Conservation (phyloP, 208 protist genomes). For the Porcisia hertigi region DNA sequence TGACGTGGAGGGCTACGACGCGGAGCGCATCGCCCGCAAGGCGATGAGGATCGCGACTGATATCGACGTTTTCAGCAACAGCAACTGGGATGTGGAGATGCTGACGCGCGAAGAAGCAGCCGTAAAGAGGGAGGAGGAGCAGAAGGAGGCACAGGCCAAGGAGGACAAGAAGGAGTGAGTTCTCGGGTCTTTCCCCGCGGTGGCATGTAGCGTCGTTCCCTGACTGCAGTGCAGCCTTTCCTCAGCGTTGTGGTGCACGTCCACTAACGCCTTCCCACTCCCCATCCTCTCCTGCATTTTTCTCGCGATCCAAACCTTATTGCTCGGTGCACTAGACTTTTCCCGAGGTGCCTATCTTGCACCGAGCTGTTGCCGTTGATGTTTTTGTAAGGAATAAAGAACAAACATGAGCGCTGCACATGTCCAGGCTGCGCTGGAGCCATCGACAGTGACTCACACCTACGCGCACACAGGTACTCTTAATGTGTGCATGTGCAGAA, state of each 20-base stretch:
- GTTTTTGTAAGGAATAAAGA: neutral
- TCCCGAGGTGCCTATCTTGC: neutral
- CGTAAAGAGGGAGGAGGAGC: conserved; percentile 32
- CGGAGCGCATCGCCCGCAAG: conserved; percentile 91
- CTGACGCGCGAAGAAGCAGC: conserved; percentile 46
- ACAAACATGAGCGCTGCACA: neutral
- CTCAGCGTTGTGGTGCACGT: neutral
- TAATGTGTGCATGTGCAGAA: too few relatives aligned
- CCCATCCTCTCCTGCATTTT: neutral
- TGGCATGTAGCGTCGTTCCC: neutral
- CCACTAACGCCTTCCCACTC: neutral
- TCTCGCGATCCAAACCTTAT: too few relatives aligned
- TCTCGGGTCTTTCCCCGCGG: neutral
- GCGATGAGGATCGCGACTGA: conserved; percentile 96
- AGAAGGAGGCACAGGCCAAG: conserved; percentile 17
- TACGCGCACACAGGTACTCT: neutral
- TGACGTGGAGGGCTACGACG: conserved; percentile 86
- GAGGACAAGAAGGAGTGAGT: conserved; percentile 3
- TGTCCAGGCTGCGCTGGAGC: neutral
- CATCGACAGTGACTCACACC: neutral
- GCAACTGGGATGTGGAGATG: conserved; percentile 93
- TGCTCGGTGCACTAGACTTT: neutral
- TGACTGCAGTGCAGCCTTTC: neutral
- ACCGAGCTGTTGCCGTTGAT: neutral
- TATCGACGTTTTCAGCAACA: conserved; percentile 96